A percentile compares a stretch with the other conserved stretches of the same genome.
These are phyloP conservation scores for Stephanodiscus triporus DNA, from an alignment of 108 stramenopile species.

Conservation along the genomic window DNA sequence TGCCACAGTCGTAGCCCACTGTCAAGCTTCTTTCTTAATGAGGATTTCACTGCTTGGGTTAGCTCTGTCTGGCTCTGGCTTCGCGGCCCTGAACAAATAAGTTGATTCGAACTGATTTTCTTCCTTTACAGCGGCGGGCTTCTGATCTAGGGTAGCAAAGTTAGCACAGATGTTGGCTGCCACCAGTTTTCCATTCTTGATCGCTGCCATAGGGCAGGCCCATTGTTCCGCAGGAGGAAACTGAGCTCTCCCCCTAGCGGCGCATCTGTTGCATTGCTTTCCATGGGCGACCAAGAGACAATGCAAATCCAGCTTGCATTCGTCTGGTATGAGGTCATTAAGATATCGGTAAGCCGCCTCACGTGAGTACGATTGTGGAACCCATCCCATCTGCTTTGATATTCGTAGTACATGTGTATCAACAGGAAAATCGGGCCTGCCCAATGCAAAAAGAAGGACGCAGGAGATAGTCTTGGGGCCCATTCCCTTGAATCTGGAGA, in stretches of 20 bases:
- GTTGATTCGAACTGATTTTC: neutral
- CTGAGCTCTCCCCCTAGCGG: slow-evolving; percentile 73
- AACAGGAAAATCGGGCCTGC: slow-evolving; percentile 76
- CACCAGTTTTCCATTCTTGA: slow-evolving; percentile 28
- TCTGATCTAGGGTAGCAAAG: neutral
- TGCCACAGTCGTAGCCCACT: neutral
- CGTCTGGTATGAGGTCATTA: slow-evolving; percentile 59
- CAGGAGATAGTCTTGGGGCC: slow-evolving; percentile 87
- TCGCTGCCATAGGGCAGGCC: slow-evolving; percentile 58
- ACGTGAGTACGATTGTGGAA: slow-evolving; percentile 40
- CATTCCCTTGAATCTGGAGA: slow-evolving; percentile 75
- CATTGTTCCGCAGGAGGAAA: slow-evolving; percentile 69
- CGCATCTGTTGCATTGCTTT: slow-evolving; percentile 71
- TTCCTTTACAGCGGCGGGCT: neutral
- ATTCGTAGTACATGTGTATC: slow-evolving; percentile 84
- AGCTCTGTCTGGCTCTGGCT: neutral
- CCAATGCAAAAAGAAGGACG: slow-evolving; percentile 76
- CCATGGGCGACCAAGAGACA: slow-evolving; percentile 77
- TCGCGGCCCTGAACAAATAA: neutral
- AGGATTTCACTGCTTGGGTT: neutral
- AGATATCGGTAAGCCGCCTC: slow-evolving; percentile 74
- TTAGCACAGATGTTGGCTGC: neutral
- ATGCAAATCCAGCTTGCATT: slow-evolving; percentile 72
- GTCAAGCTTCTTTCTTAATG: neutral
- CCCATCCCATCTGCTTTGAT: slow-evolving; percentile 64